These are phyloP conservation scores for Colletotrichum falcatum DNA, from an alignment of 2,329 filamentous ascomycete species.

Conservation along the genomic window DNA sequence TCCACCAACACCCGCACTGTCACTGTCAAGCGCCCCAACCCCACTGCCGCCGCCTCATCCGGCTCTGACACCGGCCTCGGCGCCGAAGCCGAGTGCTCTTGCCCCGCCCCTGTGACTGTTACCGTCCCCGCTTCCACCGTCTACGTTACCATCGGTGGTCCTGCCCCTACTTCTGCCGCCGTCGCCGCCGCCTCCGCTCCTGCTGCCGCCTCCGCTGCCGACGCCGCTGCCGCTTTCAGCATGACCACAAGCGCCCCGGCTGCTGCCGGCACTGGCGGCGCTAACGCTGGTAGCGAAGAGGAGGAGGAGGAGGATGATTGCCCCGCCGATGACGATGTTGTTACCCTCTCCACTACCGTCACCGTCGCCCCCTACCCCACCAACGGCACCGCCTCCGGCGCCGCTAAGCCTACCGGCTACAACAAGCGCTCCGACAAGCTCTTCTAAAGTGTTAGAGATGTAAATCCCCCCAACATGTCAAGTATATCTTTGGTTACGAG, in stretches of 20 bases:
- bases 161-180: slow-evolving; percentile 18
- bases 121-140: slow-evolving; percentile 46
- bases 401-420: slow-evolving; percentile 52
- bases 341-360: slow-evolving; percentile 50
- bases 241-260: too few relatives aligned
- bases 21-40: slow-evolving; percentile 46
- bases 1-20: slow-evolving; percentile 52
- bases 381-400: slow-evolving; percentile 53
- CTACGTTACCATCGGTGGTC: slow-evolving; percentile 45
- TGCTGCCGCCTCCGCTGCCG: slow-evolving; percentile 42
- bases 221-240: too few relatives aligned
- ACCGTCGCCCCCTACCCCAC: slow-evolving; percentile 53
- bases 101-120: slow-evolving; percentile 43
- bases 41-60: slow-evolving; percentile 20
- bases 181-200: slow-evolving; percentile 10
- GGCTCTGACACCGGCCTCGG: slow-evolving; percentile 26
- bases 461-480: slow-evolving; percentile 39
- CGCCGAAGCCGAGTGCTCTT: slow-evolving; percentile 37
- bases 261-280: slow-evolving; percentile 42
- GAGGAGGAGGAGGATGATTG: slow-evolving; percentile 43
- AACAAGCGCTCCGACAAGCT: slow-evolving; percentile 45
- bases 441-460: slow-evolving; percentile 39
- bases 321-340: slow-evolving; percentile 41
- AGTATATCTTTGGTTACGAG: slow-evolving; percentile 37
- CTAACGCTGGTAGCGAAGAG: slow-evolving; percentile 24